These are phyloP conservation scores for Ceratocystiopsis brevicomis DNA, from an alignment of 2,329 filamentous ascomycete genomes.

Conservation along the genomic window DNA sequence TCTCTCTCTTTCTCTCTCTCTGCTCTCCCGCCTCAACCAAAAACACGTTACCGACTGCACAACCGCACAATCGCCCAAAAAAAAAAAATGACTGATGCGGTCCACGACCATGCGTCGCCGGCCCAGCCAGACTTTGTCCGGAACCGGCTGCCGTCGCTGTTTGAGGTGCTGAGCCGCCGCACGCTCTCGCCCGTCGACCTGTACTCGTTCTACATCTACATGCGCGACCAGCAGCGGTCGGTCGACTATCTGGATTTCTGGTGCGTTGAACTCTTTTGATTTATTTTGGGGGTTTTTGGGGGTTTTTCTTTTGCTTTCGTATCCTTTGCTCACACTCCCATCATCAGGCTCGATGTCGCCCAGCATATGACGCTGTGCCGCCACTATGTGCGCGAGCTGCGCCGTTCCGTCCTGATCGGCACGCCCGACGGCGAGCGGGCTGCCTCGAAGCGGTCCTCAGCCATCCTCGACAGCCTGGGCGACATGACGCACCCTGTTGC, in stretches of 20 bases:
- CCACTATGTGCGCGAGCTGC: slow-evolving; percentile 89
- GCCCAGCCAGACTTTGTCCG: slow-evolving; percentile 43
- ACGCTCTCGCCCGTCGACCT: slow-evolving; percentile 93
- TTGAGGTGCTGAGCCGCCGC: slow-evolving; percentile 83
- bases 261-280: slow-evolving; percentile 29
- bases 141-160: slow-evolving; percentile 81
- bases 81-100: slow-evolving; percentile 18
- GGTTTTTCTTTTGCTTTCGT: slow-evolving; percentile 5
- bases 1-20: too few species aligned
- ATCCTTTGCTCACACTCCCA: background rate
- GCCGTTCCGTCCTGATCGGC: slow-evolving; percentile 77
- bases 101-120: slow-evolving; percentile 24
- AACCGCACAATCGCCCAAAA: too few species aligned
- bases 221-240: slow-evolving; percentile 94
- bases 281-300: too few species aligned
- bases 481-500: slow-evolving; percentile 43
- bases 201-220: slow-evolving; percentile 99
- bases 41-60: too few species aligned
- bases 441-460: slow-evolving; percentile 68
- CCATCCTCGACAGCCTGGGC: slow-evolving; percentile 52
- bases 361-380: slow-evolving; percentile 97
- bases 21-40: too few species aligned
- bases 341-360: slow-evolving; percentile 72
- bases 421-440: slow-evolving; percentile 73
- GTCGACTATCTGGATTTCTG: slow-evolving; percentile 98